phyloP scores from a whole-genome alignment of 805 yeast species.

The Cyberlindnera petersonii region DNA sequence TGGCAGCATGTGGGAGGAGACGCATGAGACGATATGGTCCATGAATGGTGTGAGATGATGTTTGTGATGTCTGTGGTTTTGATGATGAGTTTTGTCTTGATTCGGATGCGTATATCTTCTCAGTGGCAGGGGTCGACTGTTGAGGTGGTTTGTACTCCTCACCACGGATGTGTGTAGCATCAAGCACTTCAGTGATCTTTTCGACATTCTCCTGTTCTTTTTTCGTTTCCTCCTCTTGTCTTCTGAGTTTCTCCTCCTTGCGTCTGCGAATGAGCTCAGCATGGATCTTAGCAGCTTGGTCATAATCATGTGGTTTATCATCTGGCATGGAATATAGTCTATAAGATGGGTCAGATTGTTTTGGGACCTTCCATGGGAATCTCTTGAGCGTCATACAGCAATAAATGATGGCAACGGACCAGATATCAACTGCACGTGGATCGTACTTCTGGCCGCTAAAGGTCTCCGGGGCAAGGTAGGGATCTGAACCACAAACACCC shows the following conservation, averaged over 20 bases:
- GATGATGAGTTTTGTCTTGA: not conserved
- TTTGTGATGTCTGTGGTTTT: not conserved
- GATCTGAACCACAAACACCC: constrained; percentile 84
- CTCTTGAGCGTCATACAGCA: constrained; percentile 84
- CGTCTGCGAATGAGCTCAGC: constrained; percentile 58
- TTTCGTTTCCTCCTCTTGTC: constrained; percentile 3
- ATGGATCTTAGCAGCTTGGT: constrained; percentile 67
- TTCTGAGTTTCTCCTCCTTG: constrained; percentile 40
- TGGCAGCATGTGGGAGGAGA: constrained; percentile 75
- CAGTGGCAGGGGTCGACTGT: not conserved
- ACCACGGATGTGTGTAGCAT: constrained; percentile 16
- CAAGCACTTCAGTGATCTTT: constrained; percentile 14
- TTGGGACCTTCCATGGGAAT: constrained; percentile 87
- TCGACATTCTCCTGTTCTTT: constrained; percentile 8
- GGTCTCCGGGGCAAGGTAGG: constrained; percentile 83
- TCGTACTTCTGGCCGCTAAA: constrained; percentile 48
- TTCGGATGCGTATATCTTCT: no score
- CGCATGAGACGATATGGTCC: constrained; percentile 84
- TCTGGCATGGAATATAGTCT: constrained; percentile 61
- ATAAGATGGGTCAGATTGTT: constrained; percentile 64
- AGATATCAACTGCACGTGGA: constrained; percentile 74
- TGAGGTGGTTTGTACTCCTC: constrained; percentile 11
- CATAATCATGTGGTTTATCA: constrained; percentile 74
- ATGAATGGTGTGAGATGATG: constrained; percentile 37
- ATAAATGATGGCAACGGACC: constrained; percentile 82